Evolutionary conservation across 169 alveolate species (phyloP).

Genomic region (Eimeria falciformis): DNA sequence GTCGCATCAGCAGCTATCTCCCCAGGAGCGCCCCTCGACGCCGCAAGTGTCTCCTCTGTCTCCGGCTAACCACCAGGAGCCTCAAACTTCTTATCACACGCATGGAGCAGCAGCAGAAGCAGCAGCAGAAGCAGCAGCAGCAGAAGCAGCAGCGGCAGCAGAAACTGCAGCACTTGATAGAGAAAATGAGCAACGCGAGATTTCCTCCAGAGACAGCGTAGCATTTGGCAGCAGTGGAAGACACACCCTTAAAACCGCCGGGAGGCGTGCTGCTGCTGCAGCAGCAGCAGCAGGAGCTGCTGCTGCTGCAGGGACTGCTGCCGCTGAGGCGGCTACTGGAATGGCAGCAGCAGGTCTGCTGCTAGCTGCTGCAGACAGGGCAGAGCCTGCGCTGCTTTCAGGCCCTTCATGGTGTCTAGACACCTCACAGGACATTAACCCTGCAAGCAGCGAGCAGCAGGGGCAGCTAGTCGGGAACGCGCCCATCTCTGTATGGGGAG

Average conservation of each 20-base stretch:
- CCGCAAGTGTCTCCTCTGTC: too few relatives aligned
- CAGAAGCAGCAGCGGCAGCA: not conserved
- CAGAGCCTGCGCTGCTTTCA: constrained; percentile 6
- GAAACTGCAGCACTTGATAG: not conserved
- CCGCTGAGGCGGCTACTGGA: constrained; percentile 52
- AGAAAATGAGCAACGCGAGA: not conserved
- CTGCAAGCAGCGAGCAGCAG: not conserved
- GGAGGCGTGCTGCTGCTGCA: too few relatives aligned
- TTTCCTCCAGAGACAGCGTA: not conserved
- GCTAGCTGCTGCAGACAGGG: constrained; percentile 22
- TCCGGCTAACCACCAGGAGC: constrained; percentile 20
- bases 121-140: constrained; percentile 15
- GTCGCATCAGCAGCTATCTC: constrained; percentile 33
- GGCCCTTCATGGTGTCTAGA: not conserved
- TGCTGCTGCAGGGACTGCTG: constrained; percentile 26
- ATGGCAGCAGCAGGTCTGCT: constrained; percentile 57
- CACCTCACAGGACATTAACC: not conserved
- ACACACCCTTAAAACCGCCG: not conserved
- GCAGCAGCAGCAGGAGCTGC: constrained; percentile 28
- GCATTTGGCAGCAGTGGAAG: not conserved
- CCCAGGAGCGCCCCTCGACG: too few relatives aligned
- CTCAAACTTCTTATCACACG: not conserved
- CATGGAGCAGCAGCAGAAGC: not conserved
- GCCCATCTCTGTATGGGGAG: not conserved
- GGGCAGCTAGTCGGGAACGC: not conserved